Base-by-base conservation (phyloP, 2,329 filamentous ascomycete genomes). In the Claviceps spartinae region DNA sequence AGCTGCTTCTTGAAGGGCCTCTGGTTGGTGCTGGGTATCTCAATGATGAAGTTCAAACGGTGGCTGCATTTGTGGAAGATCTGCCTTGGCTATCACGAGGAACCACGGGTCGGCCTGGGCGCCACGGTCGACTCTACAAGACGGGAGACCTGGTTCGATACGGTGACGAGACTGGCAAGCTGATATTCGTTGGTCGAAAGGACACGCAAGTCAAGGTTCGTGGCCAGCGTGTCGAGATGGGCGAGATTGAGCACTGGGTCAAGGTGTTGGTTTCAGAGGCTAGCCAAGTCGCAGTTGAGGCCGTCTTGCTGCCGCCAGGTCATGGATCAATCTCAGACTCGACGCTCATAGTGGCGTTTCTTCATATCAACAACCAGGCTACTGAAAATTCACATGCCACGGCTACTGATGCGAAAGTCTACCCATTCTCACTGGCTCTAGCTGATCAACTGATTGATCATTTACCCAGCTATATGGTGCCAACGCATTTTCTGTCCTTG, bases 131-230 rank as follows among this genome's bases (percentile, higher is more conserved):
- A 4, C 52, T 56, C 0, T 63, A 63, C 18, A 51, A 58, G 0
- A 63, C 60, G 0, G 60, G 61, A 0, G 61, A 63, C 14, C 49
- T 54, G 2, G 60, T 56, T 3, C 56, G 59, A 0, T 53, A 50
- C 18, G 20, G 56, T 2, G 50, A 52, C 2, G 55, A 61, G 3
- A 56, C 61, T 37, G 54, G 57, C 2, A 54, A 56, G 0, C 56
- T 63, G 2, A 58, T 60, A 47, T 62, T 60, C 47, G 53, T 62
- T 14, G 59, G 60, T 0, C 59, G 60, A 8, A 53, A 59, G 22
- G 60, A 62, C 20, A 45, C 51, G 1, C 60, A 62, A 18, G 51
- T 59, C 45, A 62, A 62, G 53, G 54, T 63, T 11, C 51, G 58
- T 4, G 61, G 61, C 18, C 57, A 62, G 40, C 58, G 61, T 8